A percentile compares a stretch with the other conserved stretches of the same genome.
Conservation (phyloP, 2,329 filamentous ascomycete genomes). For the Ophiostoma ulmi region DNA sequence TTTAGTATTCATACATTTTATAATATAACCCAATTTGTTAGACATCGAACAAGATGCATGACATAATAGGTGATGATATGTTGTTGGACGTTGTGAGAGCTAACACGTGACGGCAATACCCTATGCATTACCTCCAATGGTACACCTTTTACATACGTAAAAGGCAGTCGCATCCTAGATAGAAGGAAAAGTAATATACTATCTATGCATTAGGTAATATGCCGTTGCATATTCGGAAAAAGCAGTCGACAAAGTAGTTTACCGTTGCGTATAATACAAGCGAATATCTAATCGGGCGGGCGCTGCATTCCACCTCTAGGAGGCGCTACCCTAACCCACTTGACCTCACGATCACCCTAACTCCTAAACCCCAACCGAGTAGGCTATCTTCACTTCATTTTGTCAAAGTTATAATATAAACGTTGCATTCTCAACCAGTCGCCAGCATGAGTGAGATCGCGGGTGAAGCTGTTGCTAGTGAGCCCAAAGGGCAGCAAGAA, state of each 20-base stretch:
- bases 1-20: background rate
- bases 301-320: background rate
- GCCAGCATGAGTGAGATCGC: background rate
- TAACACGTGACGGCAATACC: background rate
- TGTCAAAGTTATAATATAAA: background rate
- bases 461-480: background rate
- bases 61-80: background rate
- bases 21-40: background rate
- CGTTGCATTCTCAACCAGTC: background rate
- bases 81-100: background rate
- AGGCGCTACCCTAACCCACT: background rate
- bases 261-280: background rate
- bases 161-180: background rate
- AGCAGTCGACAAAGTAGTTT: background rate
- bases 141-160: background rate
- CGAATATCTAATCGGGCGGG: background rate
- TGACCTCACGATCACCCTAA: background rate
- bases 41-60: background rate
- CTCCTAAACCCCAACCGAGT: background rate
- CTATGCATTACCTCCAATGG: background rate
- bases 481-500: background rate
- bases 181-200: background rate
- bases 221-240: background rate
- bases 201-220: background rate
- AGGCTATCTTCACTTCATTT: background rate